phyloP scores from a whole-genome alignment of 106 monocot species.

The Dioscorea alata region DNA sequence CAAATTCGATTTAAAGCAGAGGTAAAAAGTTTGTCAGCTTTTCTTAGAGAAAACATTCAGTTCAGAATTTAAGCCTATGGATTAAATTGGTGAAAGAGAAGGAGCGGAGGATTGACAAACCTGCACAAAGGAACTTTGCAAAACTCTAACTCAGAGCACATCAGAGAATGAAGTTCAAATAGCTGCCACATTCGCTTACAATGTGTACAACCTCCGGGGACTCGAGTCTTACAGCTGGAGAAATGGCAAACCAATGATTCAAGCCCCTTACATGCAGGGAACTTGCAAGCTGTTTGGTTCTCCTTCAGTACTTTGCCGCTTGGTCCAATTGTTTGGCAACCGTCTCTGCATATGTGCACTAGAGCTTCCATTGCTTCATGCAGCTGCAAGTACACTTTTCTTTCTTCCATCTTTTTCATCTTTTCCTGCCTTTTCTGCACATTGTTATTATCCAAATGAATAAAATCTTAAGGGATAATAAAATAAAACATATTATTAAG shows the following conservation, averaged over 20 bases:
- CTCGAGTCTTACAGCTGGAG: conserved; percentile 39
- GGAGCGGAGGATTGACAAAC: conserved; percentile 6
- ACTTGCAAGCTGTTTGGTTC: conserved; percentile 13
- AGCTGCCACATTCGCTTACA: conserved; percentile 78
- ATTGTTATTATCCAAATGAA: not conserved
- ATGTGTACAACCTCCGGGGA: conserved; percentile 42
- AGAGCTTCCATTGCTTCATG: conserved; percentile 60
- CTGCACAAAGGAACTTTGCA: conserved; percentile 67
- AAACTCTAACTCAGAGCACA: conserved; percentile 27
- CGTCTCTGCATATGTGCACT: conserved; percentile 48
- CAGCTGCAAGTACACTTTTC: conserved; percentile 43
- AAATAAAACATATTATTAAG: no score
- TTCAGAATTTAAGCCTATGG: no score
- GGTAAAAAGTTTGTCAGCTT: no score
- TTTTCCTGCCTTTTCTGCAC: no score
- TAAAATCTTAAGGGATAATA: not conserved
- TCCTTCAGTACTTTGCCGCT: conserved; percentile 37
- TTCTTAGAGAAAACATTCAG: no score
- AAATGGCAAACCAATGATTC: conserved; percentile 58
- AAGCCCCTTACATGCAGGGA: conserved; percentile 40
- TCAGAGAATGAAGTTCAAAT: conserved; percentile 49
- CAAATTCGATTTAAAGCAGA: no score
- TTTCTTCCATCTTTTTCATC: conserved; percentile 27
- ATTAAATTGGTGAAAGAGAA: no score
- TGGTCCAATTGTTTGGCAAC: conserved; percentile 47